These are phyloP conservation scores for Epichloe festucae DNA, from an alignment of 2,329 filamentous ascomycete species.

Conservation along the genomic window DNA sequence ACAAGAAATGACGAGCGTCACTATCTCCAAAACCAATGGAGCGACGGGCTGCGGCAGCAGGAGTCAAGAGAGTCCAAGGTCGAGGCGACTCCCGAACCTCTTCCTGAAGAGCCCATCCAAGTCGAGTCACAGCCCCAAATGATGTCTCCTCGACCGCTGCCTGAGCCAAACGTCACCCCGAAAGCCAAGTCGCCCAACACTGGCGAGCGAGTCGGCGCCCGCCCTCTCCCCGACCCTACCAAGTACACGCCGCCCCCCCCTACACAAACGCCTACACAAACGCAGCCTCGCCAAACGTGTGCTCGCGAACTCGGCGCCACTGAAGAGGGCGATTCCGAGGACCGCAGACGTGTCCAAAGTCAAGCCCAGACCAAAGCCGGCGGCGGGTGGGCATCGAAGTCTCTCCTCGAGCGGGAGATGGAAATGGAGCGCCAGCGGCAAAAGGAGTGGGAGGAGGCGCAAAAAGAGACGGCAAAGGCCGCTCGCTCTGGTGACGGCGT, in stretches of 20 bases:
- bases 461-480: constrained; percentile 49
- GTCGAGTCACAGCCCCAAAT: neutral
- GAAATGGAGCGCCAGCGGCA: constrained; percentile 66
- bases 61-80: constrained; percentile 16
- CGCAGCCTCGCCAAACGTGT: constrained; percentile 34
- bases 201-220: constrained; percentile 20
- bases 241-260: constrained; percentile 16
- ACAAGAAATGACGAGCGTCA: constrained; percentile 51
- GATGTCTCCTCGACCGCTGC: constrained; percentile 25
- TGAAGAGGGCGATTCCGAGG: constrained; percentile 49
- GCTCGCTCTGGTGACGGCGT: constrained; percentile 37
- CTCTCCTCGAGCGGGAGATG: constrained; percentile 67
- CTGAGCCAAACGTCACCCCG: constrained; percentile 21
- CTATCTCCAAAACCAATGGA: constrained; percentile 43
- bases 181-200: constrained; percentile 23
- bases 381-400: constrained; percentile 52
- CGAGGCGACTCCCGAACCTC: constrained; percentile 8
- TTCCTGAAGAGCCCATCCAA: neutral
- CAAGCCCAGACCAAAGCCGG: constrained; percentile 49
- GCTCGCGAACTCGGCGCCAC: constrained; percentile 41
- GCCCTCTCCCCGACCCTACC: constrained; percentile 41
- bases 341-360: constrained; percentile 43
- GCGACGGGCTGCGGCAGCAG: constrained; percentile 24
- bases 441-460: constrained; percentile 66
- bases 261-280: constrained; percentile 7